Percentiles rank a stretch among this genome's conserved stretches.
Evolutionary conservation across 805 yeast genomes (phyloP).

Genomic region (Starmerella apis): DNA sequence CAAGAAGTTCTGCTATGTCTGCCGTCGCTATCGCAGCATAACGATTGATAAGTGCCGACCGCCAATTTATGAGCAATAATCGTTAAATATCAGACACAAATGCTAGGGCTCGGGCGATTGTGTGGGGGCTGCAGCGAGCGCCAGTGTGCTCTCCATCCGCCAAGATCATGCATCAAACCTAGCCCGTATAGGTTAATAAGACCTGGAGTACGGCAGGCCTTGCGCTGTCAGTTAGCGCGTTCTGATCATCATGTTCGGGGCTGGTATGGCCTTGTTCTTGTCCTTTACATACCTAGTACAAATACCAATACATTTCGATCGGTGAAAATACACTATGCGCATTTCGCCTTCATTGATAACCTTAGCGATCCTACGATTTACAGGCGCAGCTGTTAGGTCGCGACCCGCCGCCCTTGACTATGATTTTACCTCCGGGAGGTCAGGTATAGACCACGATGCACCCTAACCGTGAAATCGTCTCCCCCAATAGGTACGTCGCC

Average conservation of each 20-base stretch:
- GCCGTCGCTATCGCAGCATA: too few species aligned
- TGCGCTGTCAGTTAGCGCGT: neutral
- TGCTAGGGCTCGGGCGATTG: neutral
- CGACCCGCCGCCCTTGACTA: conserved; percentile 6
- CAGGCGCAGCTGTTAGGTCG: neutral
- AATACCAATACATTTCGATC: too few species aligned
- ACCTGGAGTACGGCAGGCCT: neutral
- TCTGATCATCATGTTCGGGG: neutral
- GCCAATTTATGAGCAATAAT: too few species aligned
- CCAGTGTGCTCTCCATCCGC: conserved; percentile 1
- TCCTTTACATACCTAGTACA: too few species aligned
- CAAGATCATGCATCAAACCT: neutral
- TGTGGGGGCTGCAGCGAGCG: conserved; percentile 3
- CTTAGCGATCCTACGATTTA: neutral
- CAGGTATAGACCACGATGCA: neutral
- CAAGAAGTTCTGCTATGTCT: too few species aligned
- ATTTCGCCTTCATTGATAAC: too few species aligned
- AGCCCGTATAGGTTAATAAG: neutral
- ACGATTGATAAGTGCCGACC: too few species aligned
- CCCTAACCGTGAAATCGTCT: neutral
- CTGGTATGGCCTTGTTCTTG: neutral
- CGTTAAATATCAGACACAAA: neutral
- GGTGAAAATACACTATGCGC: too few species aligned
- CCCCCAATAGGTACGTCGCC: neutral
- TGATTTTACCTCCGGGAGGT: conserved; percentile 1